Evolutionary conservation across 1,284 basidiomycete species (phyloP).

Genomic region (Rhodotorula sp.): DNA sequence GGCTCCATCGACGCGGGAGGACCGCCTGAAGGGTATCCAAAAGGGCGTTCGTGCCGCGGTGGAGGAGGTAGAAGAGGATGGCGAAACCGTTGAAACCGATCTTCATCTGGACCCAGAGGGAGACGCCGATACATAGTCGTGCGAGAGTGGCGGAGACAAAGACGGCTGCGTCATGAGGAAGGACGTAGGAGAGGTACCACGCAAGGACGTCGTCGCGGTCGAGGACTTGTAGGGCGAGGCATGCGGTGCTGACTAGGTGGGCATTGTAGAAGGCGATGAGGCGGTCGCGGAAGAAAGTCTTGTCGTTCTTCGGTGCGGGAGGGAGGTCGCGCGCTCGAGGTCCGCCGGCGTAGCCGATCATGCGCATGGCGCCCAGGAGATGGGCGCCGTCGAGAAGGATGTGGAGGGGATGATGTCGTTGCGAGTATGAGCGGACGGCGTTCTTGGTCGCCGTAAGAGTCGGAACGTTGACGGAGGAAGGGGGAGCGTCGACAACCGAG

Average conservation of each 20-base stretch:
- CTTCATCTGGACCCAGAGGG: slow-evolving; percentile 30
- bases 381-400: slow-evolving; percentile 24
- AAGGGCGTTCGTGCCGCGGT: slow-evolving; percentile 6
- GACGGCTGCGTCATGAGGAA: background rate
- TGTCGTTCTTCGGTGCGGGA: background rate
- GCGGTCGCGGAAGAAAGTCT: slow-evolving; percentile 1
- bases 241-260: slow-evolving; percentile 11
- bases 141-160: slow-evolving; percentile 4
- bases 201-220: slow-evolving; percentile 23
- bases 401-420: slow-evolving; percentile 8
- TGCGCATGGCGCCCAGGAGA: slow-evolving; percentile 23
- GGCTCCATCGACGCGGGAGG: background rate
- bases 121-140: slow-evolving; percentile 26
- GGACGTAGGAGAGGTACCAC: background rate
- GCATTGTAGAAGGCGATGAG: background rate
- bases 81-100: slow-evolving; percentile 22
- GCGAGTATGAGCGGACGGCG: background rate
- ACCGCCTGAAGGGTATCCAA: slow-evolving; percentile 1
- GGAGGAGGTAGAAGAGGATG: slow-evolving; percentile 8
- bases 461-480: background rate
- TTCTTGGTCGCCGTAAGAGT: background rate
- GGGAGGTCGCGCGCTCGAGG: slow-evolving; percentile 2
- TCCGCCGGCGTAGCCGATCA: slow-evolving; percentile 26
- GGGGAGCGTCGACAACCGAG: background rate
- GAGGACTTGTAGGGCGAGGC: slow-evolving; percentile 16